Evolutionary conservation across 2,329 filamentous ascomycete genomes (phyloP), one percentile per base, ranked within the genome.

Genomic region (Trichophyton verrucosum): DNA sequence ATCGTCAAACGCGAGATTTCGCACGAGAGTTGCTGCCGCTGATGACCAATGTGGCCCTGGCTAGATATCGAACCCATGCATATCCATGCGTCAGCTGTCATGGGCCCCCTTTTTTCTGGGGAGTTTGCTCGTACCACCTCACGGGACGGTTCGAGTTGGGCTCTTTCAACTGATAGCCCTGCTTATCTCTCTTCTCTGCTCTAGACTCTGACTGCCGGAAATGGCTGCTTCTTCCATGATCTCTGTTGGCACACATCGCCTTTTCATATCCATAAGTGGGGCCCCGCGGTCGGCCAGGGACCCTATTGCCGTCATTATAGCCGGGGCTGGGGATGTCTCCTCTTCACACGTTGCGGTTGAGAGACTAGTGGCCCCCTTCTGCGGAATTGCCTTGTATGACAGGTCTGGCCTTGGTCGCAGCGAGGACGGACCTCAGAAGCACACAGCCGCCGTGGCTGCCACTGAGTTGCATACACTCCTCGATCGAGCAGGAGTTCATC

Each of bases 361-460:
- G 62, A 66, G 68, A n/a, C 64, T 68, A 2, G 64, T 75, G 2
- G 62, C 65, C 22, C 24, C 53, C 1, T 73, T 69, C 42, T 65
- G 68, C 8, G 66, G 68, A 15, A 65, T 72, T 2, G 60, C 74
- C 1, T 63, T 73, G 20, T 75, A 75, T 61, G 73, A 75, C 49
- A 73, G 74, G 57, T 69, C 71, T 1, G 74, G 74, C 1, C 70
- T 75, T 7, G 73, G 74, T 3, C 67, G 64, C 60, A 74, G 72
- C 57, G 69, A 73, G 33, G 40, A 64, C 11, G 67, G 65, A 3
- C 61, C 63, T 0, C 49, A 38, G 13, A 40, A 24, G 15, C 49
- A 62, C 2, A 64, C 61, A 2, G 71, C 72, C 13, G 63, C 66
- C 0, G 62, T 56, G 1, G 68, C 71, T 27, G 73, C 73, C 3